These are phyloP conservation scores for Aspergillus uvarum DNA, from an alignment of 2,329 filamentous ascomycete genomes.

Conservation along the genomic window DNA sequence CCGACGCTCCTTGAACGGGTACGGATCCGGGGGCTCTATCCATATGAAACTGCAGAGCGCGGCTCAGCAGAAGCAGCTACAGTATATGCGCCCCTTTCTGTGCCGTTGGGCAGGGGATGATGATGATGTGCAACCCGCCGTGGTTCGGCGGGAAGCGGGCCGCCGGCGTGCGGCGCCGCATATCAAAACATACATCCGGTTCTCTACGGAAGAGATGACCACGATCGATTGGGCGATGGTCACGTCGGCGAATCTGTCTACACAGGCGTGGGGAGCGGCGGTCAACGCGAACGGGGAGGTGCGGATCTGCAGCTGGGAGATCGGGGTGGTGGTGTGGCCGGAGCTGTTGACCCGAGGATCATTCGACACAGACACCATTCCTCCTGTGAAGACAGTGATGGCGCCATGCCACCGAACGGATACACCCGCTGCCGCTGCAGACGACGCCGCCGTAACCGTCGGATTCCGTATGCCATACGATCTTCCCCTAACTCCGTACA, in stretches of 20 bases:
- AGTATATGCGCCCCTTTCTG: slow-evolving; percentile 68
- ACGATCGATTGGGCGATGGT: slow-evolving; percentile 79
- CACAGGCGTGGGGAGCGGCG: slow-evolving; percentile 80
- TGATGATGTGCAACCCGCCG: not conserved
- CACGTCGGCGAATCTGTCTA: slow-evolving; percentile 88
- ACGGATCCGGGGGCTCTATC: slow-evolving; percentile 73
- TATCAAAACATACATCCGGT: slow-evolving; percentile 85
- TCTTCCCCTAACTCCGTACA: slow-evolving; percentile 69
- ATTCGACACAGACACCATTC: not conserved
- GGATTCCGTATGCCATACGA: slow-evolving; percentile 82
- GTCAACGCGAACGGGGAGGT: slow-evolving; percentile 59
- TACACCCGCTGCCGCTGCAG: slow-evolving; percentile 38
- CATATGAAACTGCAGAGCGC: slow-evolving; percentile 73
- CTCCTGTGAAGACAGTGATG: slow-evolving; percentile 54
- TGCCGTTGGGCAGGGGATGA: slow-evolving; percentile 72
- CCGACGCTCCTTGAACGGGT: slow-evolving; percentile 72
- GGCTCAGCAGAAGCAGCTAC: slow-evolving; percentile 71
- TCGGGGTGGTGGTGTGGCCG: slow-evolving; percentile 82
- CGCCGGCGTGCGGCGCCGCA: slow-evolving; percentile 75
- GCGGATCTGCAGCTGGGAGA: slow-evolving; percentile 76
- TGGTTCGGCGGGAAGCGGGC: slow-evolving; percentile 51
- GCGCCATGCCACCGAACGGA: slow-evolving; percentile 67
- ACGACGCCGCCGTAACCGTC: slow-evolving; percentile 47
- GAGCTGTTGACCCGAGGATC: slow-evolving; percentile 43
- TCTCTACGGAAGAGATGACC: slow-evolving; percentile 37